Conservation (phyloP, 2,329 filamentous ascomycete species). For the Xylariaceae sp. region DNA sequence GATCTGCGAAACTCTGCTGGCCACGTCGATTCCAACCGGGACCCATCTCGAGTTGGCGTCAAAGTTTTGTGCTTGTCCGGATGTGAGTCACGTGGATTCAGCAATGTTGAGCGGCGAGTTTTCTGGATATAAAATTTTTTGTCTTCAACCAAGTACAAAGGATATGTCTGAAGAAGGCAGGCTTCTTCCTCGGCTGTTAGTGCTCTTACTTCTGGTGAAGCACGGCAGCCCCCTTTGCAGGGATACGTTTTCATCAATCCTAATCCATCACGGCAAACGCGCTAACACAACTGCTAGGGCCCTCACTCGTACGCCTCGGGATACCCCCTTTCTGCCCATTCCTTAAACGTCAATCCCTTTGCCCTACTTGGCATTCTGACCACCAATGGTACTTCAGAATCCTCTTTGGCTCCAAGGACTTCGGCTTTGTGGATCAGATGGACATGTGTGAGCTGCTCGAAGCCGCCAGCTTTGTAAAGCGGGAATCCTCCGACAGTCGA, state of each 20-base stretch:
- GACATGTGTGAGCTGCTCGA: conserved; percentile 20
- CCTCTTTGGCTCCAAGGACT: conserved; percentile 16
- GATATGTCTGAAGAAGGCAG: conserved; percentile 15
- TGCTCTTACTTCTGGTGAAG: neutral
- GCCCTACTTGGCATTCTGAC: conserved; percentile 25
- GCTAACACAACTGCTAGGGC: conserved; percentile 19
- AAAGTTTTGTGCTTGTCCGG: conserved; percentile 90
- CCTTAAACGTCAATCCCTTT: conserved; percentile 20
- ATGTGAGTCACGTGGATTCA: conserved; percentile 29
- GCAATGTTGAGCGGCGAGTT: conserved; percentile 10
- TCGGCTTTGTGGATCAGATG: conserved; percentile 23
- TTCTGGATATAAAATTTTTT: conserved; percentile 24
- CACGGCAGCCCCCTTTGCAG: conserved; percentile 28
- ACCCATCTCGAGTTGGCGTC: conserved; percentile 92
- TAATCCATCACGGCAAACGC: neutral
- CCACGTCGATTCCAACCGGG: conserved; percentile 47
- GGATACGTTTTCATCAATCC: conserved; percentile 28
- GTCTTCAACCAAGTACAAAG: conserved; percentile 11
- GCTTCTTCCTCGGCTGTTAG: conserved; percentile 7
- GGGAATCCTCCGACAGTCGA: conserved; percentile 15
- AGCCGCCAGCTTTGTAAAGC: conserved; percentile 21
- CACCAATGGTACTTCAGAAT: conserved; percentile 24
- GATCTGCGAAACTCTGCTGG: conserved; percentile 18
- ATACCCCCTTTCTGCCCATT: conserved; percentile 20
- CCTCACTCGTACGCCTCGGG: conserved; percentile 12